A percentile compares a stretch with the other conserved stretches of the same genome.
These are phyloP conservation scores for Asterionellopsis glacialis DNA, from an alignment of 108 stramenopile genomes.

Conservation along the genomic window DNA sequence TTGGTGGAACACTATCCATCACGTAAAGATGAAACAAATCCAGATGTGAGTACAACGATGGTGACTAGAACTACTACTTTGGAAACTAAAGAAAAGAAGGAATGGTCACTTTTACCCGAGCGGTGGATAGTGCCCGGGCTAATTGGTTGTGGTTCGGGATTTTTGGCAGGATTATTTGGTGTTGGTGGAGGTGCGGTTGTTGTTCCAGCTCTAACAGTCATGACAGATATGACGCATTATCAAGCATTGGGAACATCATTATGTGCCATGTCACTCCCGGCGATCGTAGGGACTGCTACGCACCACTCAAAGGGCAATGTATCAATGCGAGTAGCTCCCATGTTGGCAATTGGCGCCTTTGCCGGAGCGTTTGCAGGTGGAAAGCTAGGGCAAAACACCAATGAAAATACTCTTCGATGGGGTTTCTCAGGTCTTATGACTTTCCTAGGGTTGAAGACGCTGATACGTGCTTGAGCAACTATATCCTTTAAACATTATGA, in stretches of 20 bases:
- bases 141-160: conserved; percentile 54
- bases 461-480: too few species aligned
- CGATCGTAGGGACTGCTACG: conserved; percentile 67
- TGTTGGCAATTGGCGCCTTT: conserved; percentile 72
- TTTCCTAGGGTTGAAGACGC: conserved; percentile 51
- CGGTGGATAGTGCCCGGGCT: conserved; percentile 11
- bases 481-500: too few species aligned
- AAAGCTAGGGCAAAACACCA: conserved; percentile 44
- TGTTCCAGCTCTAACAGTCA: conserved; percentile 75
- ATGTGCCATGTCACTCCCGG: conserved; percentile 80
- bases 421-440: conserved; percentile 79
- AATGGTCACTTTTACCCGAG: too few species aligned
- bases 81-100: too few species aligned
- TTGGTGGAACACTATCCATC: conserved; percentile 8
- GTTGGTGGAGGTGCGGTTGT: conserved; percentile 91
- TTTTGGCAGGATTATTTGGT: conserved; percentile 87
- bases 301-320: conserved; percentile 75
- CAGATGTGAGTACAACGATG: too few species aligned
- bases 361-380: conserved; percentile 82
- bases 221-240: conserved; percentile 79
- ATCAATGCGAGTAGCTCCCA: conserved; percentile 62
- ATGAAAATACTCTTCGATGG: conserved; percentile 58
- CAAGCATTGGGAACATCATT: conserved; percentile 85
- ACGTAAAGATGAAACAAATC: not conserved
- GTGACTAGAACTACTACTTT: too few species aligned